Conservation (phyloP, 768 basidiomycete genomes). For the Mycena sanguinolenta region DNA sequence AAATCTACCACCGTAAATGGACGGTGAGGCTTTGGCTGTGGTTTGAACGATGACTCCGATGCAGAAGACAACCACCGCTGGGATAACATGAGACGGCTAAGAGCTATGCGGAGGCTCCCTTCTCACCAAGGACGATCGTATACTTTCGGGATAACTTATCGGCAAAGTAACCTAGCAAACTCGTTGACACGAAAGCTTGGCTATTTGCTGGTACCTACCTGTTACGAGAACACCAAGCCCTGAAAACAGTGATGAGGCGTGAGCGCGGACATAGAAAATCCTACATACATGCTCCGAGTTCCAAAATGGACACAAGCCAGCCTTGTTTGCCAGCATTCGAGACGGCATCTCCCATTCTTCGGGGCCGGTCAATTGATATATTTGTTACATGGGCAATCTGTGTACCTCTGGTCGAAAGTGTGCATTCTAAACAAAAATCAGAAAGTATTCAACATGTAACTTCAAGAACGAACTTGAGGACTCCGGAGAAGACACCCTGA, state of each 20-base stretch:
- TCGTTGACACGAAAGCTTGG: neutral
- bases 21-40: constrained; percentile 65
- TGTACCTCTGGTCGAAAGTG: constrained; percentile 57
- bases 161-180: constrained; percentile 64
- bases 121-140: constrained; percentile 70
- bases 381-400: neutral
- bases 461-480: constrained; percentile 64
- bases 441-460: constrained; percentile 1
- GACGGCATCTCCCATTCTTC: constrained; percentile 69
- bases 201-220: constrained; percentile 50
- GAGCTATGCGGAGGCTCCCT: neutral
- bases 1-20: constrained; percentile 83
- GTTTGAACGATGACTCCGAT: constrained; percentile 84
- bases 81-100: constrained; percentile 33
- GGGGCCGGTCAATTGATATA: constrained; percentile 7
- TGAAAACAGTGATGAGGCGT: neutral
- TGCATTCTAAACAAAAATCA: constrained; percentile 54
- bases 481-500: constrained; percentile 85
- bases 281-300: constrained; percentile 69
- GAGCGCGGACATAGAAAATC: neutral
- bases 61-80: constrained; percentile 72
- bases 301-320: constrained; percentile 81
- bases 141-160: constrained; percentile 83
- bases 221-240: constrained; percentile 80
- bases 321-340: constrained; percentile 68